Conservation (phyloP, 2,329 filamentous ascomycete genomes). For the Trichoderma cornu-damae region DNA sequence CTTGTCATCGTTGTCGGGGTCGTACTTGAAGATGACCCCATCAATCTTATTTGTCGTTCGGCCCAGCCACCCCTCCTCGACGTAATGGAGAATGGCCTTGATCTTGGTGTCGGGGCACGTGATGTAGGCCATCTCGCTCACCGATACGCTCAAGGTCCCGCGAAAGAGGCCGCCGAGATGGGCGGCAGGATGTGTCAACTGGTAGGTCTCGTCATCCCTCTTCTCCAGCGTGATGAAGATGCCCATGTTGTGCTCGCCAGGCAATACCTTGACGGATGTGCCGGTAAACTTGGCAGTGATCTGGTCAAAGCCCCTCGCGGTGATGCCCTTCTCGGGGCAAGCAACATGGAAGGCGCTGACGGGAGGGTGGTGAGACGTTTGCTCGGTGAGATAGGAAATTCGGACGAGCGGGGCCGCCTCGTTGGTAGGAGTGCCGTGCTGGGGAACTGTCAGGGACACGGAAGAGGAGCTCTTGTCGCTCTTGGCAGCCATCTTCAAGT, state of each 20-base stretch:
- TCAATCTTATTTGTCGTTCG: constrained; percentile 87
- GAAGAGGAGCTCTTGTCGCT: constrained; percentile 44
- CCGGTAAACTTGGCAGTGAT: constrained; percentile 97
- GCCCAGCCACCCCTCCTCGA: constrained; percentile 92
- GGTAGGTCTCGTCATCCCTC: constrained; percentile 82
- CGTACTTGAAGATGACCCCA: constrained; percentile 85
- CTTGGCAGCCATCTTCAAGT: constrained; percentile 42
- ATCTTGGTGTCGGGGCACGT: constrained; percentile 85
- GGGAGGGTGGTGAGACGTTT: constrained; percentile 95
- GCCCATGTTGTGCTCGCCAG: constrained; percentile 88
- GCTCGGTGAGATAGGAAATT: constrained; percentile 92
- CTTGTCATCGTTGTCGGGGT: constrained; percentile 78
- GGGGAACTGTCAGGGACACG: constrained; percentile 48
- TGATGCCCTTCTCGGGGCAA: constrained; percentile 85
- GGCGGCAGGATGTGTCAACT: constrained; percentile 90
- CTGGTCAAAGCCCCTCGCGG: constrained; percentile 88
- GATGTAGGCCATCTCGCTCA: constrained; percentile 83
- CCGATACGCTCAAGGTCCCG: constrained; percentile 82
- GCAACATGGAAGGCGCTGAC: constrained; percentile 94
- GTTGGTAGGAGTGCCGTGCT: constrained; percentile 39
- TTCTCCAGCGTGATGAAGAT: constrained; percentile 87
- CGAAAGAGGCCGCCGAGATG: constrained; percentile 83
- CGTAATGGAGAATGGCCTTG: constrained; percentile 87
- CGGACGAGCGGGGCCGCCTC: constrained; percentile 52
- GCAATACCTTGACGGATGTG: constrained; percentile 84